phyloP scores from a whole-genome alignment of 768 basidiomycete genomes.

The Cystofilobasidium bisporidii region DNA sequence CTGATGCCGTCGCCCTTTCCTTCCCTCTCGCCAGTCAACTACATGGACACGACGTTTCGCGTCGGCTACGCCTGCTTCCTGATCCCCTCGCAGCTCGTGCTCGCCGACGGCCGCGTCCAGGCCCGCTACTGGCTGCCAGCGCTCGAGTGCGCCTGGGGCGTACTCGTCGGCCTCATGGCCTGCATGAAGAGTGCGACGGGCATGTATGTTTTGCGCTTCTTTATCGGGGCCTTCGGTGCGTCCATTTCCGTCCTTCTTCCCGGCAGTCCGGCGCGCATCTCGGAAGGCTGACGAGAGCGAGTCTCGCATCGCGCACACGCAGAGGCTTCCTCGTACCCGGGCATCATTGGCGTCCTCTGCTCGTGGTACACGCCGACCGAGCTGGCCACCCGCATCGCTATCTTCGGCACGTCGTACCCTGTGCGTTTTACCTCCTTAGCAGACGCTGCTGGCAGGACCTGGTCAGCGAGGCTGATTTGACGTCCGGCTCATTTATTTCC shows the following conservation, averaged over 20 bases:
- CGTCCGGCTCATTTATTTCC: too few species aligned
- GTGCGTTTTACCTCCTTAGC: too few species aligned
- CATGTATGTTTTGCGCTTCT: conserved; percentile 33
- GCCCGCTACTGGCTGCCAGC: conserved; percentile 31
- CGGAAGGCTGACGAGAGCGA: too few species aligned
- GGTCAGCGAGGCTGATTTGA: too few species aligned
- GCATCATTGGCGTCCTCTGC: conserved; percentile 21
- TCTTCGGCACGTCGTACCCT: conserved; percentile 31
- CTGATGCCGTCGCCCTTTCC: background rate
- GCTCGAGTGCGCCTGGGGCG: conserved; percentile 25
- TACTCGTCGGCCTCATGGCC: conserved; percentile 17
- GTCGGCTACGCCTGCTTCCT: conserved; percentile 29
- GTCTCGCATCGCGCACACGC: background rate
- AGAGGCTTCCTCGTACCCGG: conserved; percentile 34
- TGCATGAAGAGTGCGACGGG: conserved; percentile 12
- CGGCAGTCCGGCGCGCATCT: too few species aligned
- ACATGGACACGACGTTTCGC: conserved; percentile 17
- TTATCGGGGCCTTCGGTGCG: conserved; percentile 31
- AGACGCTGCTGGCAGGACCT: too few species aligned
- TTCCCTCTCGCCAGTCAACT: background rate
- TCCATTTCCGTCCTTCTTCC: background rate
- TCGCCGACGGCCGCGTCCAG: conserved; percentile 30
- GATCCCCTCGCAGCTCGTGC: conserved; percentile 33
- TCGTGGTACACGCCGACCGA: conserved; percentile 29
- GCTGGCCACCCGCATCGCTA: conserved; percentile 29